Base-by-base conservation (phyloP, 441 rosid species). In the Adansonia grandidieri region DNA sequence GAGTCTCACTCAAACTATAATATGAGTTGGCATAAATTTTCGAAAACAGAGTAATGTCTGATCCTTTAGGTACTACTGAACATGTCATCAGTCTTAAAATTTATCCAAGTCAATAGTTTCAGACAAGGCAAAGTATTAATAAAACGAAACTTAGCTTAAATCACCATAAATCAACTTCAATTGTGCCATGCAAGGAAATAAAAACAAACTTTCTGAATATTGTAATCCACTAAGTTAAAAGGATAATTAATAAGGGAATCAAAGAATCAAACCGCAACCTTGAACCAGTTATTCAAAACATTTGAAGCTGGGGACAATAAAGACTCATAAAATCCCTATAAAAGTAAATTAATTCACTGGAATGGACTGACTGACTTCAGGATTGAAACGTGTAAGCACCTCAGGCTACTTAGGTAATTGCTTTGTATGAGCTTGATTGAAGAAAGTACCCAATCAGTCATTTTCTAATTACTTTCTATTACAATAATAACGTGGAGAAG, bases 201-300 rank as follows among this genome's bases (percentile, higher is more conserved):
- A 48, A 44, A 37, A 47, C 14, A 63, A 75, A 66, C 20, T 14
- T 44, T 20, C 48, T 51, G 57, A 62, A 20, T 32, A 63, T 64
- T 28, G 24, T 14, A 50, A 28, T 50, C 9, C 10, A 77, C 47
- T 14, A 77, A 69, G 28, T 57, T 45, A 60, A 70, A 14, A 24
- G 37, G 70, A 24, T 50, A 57, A 28, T 28, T 20, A 45, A 7
- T 40, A 32, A 61, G 24, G 4, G 50, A 28, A 63, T 40, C 40
- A 76, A 7, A 44, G 73, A 19, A 50, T 74, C 14, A 75, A 64
- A 70, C 64, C 73, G 80, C 78, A 77, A 93, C 99, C 97, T 95
- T 92, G 87, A 93, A 93, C 99, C 99, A 95, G 61, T 89, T 93
- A 85, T 95, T 92, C 85, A 93, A 77, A 82, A 93, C 89, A 84